These are phyloP conservation scores for Saccharomycopsis synnaedendra DNA, from an alignment of 805 yeast species.

Conservation along the genomic window DNA sequence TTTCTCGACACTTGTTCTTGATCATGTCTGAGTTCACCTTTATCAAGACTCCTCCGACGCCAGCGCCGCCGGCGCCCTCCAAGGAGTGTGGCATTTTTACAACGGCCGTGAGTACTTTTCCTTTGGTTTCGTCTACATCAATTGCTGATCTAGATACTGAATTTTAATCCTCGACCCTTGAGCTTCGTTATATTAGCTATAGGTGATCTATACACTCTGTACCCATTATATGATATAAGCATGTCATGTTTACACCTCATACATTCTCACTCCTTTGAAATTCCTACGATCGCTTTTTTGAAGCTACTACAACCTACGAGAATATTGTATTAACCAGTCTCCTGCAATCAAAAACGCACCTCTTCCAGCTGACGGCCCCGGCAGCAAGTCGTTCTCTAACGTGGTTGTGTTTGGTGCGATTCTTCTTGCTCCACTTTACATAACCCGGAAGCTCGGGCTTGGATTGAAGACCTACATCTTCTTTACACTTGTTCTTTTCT, in stretches of 20 bases:
- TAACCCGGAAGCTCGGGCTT: constrained; percentile 56
- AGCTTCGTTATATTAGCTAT: no score
- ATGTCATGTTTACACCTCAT: no score
- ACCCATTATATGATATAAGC: no score
- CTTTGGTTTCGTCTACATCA: no score
- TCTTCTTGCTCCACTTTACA: constrained; percentile 47
- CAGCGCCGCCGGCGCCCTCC: constrained; percentile 30
- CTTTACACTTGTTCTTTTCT: constrained; percentile 37
- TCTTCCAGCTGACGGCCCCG: constrained; percentile 87
- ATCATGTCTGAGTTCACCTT: constrained; percentile 22
- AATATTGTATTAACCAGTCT: constrained; percentile 19
- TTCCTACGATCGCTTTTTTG: neutral
- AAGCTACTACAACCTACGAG: no score
- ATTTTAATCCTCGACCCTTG: no score
- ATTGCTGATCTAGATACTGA: no score
- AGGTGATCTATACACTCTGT: no score
- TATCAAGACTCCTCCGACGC: constrained; percentile 47
- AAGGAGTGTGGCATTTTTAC: constrained; percentile 37
- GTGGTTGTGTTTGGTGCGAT: constrained; percentile 36
- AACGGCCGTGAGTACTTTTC: constrained; percentile 28
- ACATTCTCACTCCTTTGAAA: neutral
- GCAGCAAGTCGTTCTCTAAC: constrained; percentile 67
- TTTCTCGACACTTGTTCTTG: neutral
- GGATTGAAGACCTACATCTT: constrained; percentile 60
- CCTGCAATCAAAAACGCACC: constrained; percentile 82